phyloP scores from a whole-genome alignment of 805 yeast genomes.

The Nakazawaea peltata region DNA sequence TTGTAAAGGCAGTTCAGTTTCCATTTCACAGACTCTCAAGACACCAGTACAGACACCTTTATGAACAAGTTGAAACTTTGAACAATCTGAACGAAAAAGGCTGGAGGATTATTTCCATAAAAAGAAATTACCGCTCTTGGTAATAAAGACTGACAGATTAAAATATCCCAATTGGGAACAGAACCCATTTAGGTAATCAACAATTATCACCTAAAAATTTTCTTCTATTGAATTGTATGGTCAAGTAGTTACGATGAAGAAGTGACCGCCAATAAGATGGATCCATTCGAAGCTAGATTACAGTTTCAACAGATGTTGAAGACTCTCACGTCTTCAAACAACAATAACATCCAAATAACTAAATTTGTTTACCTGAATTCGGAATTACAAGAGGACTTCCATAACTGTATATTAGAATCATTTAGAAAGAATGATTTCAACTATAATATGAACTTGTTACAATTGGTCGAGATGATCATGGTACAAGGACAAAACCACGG shows the following conservation, averaged over 20 bases:
- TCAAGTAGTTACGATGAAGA: too few relatives aligned
- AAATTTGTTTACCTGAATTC: conserved; percentile 47
- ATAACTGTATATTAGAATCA: conserved; percentile 58
- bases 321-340: conserved; percentile 55
- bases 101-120: too few relatives aligned
- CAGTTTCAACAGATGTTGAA: conserved; percentile 64
- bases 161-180: too few relatives aligned
- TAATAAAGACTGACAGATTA: too few relatives aligned
- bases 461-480: conserved; percentile 59
- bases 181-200: too few relatives aligned
- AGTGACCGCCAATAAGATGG: too few relatives aligned
- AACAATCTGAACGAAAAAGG: too few relatives aligned
- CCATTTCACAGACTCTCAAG: not conserved
- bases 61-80: too few relatives aligned
- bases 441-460: conserved; percentile 56
- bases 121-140: too few relatives aligned
- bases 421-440: conserved; percentile 45
- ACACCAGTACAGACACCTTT: too few relatives aligned
- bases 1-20: conserved; percentile 9
- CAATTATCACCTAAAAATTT: too few relatives aligned
- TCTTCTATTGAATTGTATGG: too few relatives aligned
- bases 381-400: conserved; percentile 61
- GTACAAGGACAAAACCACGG: conserved; percentile 22
- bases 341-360: conserved; percentile 41
- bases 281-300: conserved; percentile 79